These are phyloP conservation scores for Coemansia sp. DNA, from an alignment of 192 early-diverging fungal species.

Conservation along the genomic window DNA sequence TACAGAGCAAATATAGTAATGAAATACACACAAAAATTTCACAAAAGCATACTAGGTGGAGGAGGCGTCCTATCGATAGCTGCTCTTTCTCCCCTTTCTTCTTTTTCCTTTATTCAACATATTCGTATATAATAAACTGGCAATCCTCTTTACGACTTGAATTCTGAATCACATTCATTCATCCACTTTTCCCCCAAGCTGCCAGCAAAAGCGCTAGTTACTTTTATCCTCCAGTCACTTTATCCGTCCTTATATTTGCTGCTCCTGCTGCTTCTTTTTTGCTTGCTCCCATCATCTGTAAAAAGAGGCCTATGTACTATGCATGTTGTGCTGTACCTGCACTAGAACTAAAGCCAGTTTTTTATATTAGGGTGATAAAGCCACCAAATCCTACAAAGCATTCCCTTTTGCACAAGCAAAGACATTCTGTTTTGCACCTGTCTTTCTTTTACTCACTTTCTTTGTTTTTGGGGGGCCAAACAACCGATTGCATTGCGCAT, in stretches of 20 bases:
- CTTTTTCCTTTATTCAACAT: constrained; percentile 8
- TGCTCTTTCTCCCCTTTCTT: background rate
- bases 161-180: background rate
- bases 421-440: background rate
- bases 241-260: background rate
- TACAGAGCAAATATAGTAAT: background rate
- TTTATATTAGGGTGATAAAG: background rate
- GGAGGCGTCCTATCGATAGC: background rate
- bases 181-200: background rate
- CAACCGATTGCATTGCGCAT: constrained; percentile 9
- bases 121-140: background rate
- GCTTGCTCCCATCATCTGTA: background rate
- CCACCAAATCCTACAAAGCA: constrained; percentile 8
- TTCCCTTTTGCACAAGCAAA: background rate
- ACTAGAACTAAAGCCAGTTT: constrained; percentile 5
- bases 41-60: background rate
- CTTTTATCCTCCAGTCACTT: background rate
- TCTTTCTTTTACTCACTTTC: background rate
- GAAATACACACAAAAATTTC: background rate
- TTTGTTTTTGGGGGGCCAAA: background rate
- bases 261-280: background rate
- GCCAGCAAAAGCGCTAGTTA: background rate
- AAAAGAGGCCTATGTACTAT: background rate
- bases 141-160: background rate
- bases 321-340: constrained; percentile 7